These are phyloP conservation scores for Podospora comata DNA, from an alignment of 495 filamentous ascomycete species.

Conservation along the genomic window DNA sequence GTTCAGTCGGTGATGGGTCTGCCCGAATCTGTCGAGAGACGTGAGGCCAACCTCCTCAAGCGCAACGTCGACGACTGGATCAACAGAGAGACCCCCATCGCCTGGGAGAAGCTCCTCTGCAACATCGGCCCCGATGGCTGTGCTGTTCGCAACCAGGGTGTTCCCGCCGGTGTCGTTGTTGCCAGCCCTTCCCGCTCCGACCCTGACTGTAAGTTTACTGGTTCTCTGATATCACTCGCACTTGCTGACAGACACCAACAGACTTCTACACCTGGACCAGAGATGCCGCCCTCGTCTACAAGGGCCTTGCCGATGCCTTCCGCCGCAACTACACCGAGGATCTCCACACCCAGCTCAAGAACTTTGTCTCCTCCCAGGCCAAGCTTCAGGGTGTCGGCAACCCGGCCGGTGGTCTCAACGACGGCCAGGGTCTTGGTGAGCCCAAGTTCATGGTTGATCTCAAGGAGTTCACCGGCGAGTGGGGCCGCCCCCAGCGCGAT, in stretches of 20 bases:
- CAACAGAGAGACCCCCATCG: conserved; percentile 49
- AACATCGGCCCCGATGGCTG: conserved; percentile 60
- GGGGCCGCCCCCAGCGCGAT: conserved; percentile 71
- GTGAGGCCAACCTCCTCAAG: conserved; percentile 42
- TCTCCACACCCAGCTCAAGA: conserved; percentile 54
- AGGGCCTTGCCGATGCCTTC: conserved; percentile 58
- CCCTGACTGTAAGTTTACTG: conserved; percentile 56
- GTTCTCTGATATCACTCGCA: not conserved
- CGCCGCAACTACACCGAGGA: conserved; percentile 48
- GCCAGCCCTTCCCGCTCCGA: conserved; percentile 57
- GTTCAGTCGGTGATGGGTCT: conserved; percentile 46
- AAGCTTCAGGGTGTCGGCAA: conserved; percentile 59
- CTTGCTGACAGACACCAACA: conserved; percentile 24
- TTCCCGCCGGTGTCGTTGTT: conserved; percentile 54
- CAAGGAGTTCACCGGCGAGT: conserved; percentile 58
- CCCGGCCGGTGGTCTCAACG: conserved; percentile 53
- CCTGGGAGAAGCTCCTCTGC: conserved; percentile 50
- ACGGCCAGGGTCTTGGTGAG: conserved; percentile 56
- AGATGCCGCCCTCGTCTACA: conserved; percentile 64
- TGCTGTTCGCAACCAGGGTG: conserved; percentile 39
- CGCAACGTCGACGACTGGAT: conserved; percentile 56
- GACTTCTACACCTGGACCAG: conserved; percentile 70
- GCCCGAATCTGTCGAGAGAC: conserved; percentile 34
- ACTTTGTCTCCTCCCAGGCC: conserved; percentile 58
- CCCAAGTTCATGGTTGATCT: conserved; percentile 60